A percentile compares a stretch with the other conserved stretches of the same genome.
phyloP scores from a whole-genome alignment of 345 rosid genomes.

The Carallia brachiata region DNA sequence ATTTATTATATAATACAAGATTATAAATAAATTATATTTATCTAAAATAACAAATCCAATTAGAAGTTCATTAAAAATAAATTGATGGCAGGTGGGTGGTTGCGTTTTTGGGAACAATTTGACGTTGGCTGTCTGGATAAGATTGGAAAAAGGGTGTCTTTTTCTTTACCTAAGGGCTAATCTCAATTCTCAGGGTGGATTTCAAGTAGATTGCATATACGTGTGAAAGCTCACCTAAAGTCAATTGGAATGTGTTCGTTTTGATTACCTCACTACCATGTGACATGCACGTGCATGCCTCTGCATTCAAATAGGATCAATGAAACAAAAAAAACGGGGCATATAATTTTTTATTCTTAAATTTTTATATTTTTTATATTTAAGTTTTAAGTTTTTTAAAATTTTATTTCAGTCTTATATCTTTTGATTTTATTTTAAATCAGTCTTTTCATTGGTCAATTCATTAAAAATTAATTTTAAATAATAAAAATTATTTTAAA shows the following conservation, averaged over 20 bases:
- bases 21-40: too few species aligned
- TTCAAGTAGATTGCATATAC: neutral
- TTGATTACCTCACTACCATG: neutral
- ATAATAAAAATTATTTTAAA: too few species aligned
- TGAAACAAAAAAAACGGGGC: too few species aligned
- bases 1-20: too few species aligned
- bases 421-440: too few species aligned
- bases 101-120: neutral
- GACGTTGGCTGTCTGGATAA: neutral
- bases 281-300: neutral
- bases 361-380: too few species aligned
- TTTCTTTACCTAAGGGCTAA: neutral
- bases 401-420: too few species aligned
- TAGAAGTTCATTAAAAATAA: neutral
- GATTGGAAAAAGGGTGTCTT: neutral
- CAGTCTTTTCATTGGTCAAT: too few species aligned
- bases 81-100: neutral
- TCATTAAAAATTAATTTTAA: too few species aligned
- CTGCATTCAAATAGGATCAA: neutral
- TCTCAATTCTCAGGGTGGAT: neutral
- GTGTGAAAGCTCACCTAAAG: neutral
- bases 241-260: neutral
- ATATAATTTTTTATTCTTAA: too few species aligned
- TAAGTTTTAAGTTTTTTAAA: too few species aligned
- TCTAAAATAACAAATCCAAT: too few species aligned